phyloP scores from a whole-genome alignment of 306 rosid species.

The Alnus rubra region DNA sequence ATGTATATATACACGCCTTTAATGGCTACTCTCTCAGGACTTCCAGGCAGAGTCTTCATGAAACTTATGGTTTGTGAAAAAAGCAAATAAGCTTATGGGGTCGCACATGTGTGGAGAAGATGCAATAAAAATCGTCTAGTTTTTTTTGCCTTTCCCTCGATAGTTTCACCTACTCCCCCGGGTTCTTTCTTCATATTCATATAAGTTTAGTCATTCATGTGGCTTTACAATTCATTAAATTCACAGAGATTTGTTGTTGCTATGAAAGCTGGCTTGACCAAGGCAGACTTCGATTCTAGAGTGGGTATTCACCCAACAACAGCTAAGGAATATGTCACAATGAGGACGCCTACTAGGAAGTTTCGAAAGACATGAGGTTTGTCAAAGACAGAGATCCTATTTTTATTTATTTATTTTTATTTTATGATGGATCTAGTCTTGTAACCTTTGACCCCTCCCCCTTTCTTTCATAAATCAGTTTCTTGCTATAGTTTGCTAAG shows the following conservation, averaged over 20 bases:
- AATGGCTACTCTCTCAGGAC: slow-evolving; percentile 93
- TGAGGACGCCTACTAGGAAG: slow-evolving; percentile 84
- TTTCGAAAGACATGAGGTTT: slow-evolving; percentile 66
- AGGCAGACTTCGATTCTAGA: slow-evolving; percentile 86
- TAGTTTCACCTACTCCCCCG: neutral
- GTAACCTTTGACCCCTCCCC: neutral
- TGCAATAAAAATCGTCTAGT: slow-evolving; percentile 90
- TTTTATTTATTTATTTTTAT: slow-evolving; percentile 3
- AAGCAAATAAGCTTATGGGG: slow-evolving; percentile 71
- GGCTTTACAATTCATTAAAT: slow-evolving; percentile 20
- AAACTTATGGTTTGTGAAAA: slow-evolving; percentile 80
- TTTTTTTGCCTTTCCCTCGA: slow-evolving; percentile 20
- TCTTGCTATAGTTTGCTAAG: neutral
- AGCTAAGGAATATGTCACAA: slow-evolving; percentile 91
- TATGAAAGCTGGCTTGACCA: slow-evolving; percentile 88
- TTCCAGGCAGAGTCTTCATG: slow-evolving; percentile 86
- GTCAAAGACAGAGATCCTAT: slow-evolving; percentile 19
- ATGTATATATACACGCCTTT: slow-evolving; percentile 47
- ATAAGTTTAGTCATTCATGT: slow-evolving; percentile 20
- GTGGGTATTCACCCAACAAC: slow-evolving; percentile 96
- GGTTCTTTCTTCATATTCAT: slow-evolving; percentile 8
- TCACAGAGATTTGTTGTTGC: slow-evolving; percentile 92
- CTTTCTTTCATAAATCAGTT: neutral
- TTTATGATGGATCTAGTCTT: neutral
- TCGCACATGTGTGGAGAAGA: slow-evolving; percentile 96